Evolutionary conservation across 306 rosid genomes (phyloP), one percentile per base, ranked within the genome.

Genomic region (Cercis canadensis): DNA sequence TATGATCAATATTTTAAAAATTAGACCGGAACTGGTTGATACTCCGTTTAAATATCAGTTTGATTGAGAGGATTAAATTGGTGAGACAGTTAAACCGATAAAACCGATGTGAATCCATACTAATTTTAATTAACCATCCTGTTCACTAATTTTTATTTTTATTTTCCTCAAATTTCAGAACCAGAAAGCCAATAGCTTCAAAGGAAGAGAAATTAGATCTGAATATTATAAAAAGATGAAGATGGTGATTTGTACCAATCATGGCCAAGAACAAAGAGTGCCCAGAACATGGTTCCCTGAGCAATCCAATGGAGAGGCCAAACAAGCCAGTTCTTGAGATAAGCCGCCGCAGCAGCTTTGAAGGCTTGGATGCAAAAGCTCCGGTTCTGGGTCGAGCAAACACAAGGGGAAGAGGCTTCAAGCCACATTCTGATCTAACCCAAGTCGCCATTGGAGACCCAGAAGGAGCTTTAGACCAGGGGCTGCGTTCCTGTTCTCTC

Each of bases 231-330:
- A n/a, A n/a, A n/a, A n/a, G n/a, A n/a, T n/a, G n/a, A n/a, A n/a
- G n/a, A 24, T 37, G 10, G 29, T 12, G 32, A 13, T 31, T 33
- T 9, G 16, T 86, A 95, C 99, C 99, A 95, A 59, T 95, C 99
- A 82, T 95, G 99, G 40, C 99, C 99, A 79, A 95, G 96, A 84
- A 95, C 99, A 85, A 95, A 95, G 11, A 95, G 88, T 49, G 96
- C 99, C 99, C 99, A 95, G 81, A 95, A 95, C 97, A 95, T 87
- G 73, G 99, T 91, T 5, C 99, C 97, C 65, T 95, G 99, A 77
- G 99, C 99, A 80, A 84, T 77, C 99, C 99, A 95, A 78, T 91
- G 91, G 15, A 95, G 82, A 82, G 99, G 97, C 99, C 99, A 95
- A 75, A 87, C 90, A 37, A 80, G 32, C 99, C 96, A 91, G 12